phyloP scores from a whole-genome alignment of 331 rosid genomes.

The Dryas integrifolia region DNA sequence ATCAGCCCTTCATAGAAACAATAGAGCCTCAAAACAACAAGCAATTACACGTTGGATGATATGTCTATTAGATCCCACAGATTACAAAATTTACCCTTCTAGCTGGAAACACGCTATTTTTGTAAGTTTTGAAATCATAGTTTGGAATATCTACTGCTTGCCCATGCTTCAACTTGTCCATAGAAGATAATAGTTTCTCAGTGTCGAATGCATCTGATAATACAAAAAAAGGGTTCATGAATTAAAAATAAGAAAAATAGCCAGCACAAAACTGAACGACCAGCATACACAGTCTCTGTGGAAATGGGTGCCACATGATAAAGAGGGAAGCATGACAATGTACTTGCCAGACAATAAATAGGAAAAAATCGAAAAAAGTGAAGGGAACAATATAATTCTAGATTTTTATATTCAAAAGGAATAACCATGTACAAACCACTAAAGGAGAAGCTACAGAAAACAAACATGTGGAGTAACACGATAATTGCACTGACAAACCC shows the following conservation, averaged over 20 bases:
- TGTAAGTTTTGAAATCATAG: conserved; percentile 89
- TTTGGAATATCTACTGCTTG: conserved; percentile 94
- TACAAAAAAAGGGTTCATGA: conserved; percentile 28
- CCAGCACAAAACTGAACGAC: not conserved
- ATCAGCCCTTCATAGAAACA: not conserved
- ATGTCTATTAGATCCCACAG: not conserved
- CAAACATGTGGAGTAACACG: not conserved
- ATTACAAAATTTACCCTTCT: conserved; percentile 73
- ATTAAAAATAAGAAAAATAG: conserved; percentile 26
- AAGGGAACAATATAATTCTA: not conserved
- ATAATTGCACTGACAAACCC: not conserved
- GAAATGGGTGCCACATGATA: not conserved
- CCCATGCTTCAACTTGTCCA: conserved; percentile 86
- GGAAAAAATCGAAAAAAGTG: not conserved
- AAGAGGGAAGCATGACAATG: not conserved
- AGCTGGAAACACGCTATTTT: conserved; percentile 58
- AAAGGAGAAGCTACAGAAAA: not conserved
- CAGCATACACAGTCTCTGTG: not conserved
- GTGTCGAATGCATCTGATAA: conserved; percentile 91
- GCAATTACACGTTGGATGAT: not conserved
- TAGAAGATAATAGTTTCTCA: conserved; percentile 56
- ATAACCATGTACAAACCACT: not conserved
- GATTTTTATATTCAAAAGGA: not conserved
- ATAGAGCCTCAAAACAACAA: conserved; percentile 10
- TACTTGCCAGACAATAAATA: not conserved